Conservation (phyloP, 2,329 filamentous ascomycete species). For the Blumeriella jaapii region DNA sequence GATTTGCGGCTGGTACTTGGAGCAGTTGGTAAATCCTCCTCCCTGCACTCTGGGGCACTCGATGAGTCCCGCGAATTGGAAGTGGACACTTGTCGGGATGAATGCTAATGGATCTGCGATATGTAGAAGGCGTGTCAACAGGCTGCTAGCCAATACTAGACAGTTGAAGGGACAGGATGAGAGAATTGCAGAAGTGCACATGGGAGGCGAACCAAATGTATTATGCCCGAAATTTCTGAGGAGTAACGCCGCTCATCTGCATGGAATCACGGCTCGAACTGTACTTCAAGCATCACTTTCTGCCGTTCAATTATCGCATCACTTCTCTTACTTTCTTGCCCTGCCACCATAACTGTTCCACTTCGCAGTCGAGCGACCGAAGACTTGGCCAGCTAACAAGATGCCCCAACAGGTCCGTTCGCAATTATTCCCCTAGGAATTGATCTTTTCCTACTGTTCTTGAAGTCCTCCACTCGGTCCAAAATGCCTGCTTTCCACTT, state of each 20-base stretch:
- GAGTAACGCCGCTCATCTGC: slow-evolving; percentile 10
- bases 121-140: slow-evolving; percentile 67
- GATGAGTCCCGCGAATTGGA: no score
- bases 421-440: no score
- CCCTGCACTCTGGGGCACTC: no score
- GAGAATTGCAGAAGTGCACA: background rate
- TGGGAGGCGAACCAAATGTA: slow-evolving; percentile 8
- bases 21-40: slow-evolving; percentile 86
- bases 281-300: no score
- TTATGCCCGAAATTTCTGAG: no score
- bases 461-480: background rate
- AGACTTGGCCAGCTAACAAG: no score
- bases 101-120: slow-evolving; percentile 22
- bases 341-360: no score
- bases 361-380: no score
- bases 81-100: background rate
- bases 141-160: slow-evolving; percentile 42
- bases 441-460: background rate
- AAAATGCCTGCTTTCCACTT: no score
- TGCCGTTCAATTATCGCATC: no score
- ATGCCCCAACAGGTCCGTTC: no score
- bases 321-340: no score
- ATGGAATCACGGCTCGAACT: background rate
- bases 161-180: slow-evolving; percentile 11
- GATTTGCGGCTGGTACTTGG: slow-evolving; percentile 96